Evolutionary conservation across 768 basidiomycete genomes (phyloP).

Genomic region (Kwoniella botswanensis): DNA sequence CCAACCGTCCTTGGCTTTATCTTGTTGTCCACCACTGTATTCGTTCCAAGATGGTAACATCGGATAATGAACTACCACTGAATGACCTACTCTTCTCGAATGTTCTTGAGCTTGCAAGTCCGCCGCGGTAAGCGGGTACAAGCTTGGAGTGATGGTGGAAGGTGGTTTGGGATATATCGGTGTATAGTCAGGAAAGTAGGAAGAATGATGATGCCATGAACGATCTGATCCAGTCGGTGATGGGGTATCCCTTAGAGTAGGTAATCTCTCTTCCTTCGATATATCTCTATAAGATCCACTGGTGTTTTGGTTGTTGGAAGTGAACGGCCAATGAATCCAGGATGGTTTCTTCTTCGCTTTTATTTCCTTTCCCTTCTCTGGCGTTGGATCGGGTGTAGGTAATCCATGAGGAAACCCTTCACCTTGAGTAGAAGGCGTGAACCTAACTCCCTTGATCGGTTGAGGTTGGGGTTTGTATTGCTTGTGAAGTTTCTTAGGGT

Average conservation of each 20-base stretch:
- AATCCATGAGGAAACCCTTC: background rate
- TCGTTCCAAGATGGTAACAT: slow-evolving; percentile 41
- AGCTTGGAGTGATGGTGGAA: slow-evolving; percentile 2
- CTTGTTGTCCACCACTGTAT: slow-evolving; percentile 21
- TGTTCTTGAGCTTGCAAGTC: slow-evolving; percentile 35
- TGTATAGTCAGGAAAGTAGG: slow-evolving; percentile 48
- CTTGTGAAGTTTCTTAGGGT: slow-evolving; percentile 23
- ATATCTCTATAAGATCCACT: background rate
- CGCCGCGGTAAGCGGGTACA: slow-evolving; percentile 21
- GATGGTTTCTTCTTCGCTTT: slow-evolving; percentile 19
- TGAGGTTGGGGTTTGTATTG: slow-evolving; percentile 3
- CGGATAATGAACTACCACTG: slow-evolving; percentile 44
- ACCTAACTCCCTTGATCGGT: slow-evolving; percentile 19
- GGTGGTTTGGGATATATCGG: slow-evolving; percentile 24
- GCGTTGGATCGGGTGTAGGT: slow-evolving; percentile 14
- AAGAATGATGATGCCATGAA: slow-evolving; percentile 48
- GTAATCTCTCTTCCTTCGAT: background rate
- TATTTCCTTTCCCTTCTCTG: slow-evolving; percentile 1
- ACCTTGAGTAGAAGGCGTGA: slow-evolving; percentile 24
- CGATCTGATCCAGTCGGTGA: slow-evolving; percentile 14
- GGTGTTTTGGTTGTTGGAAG: background rate
- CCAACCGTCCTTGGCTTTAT: slow-evolving; percentile 28
- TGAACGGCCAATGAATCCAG: slow-evolving; percentile 16
- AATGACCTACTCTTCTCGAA: slow-evolving; percentile 27
- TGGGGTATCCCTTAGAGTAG: slow-evolving; percentile 7